Evolutionary conservation across 2,329 filamentous ascomycete genomes (phyloP).

Genomic region (Fusarium aywerte): DNA sequence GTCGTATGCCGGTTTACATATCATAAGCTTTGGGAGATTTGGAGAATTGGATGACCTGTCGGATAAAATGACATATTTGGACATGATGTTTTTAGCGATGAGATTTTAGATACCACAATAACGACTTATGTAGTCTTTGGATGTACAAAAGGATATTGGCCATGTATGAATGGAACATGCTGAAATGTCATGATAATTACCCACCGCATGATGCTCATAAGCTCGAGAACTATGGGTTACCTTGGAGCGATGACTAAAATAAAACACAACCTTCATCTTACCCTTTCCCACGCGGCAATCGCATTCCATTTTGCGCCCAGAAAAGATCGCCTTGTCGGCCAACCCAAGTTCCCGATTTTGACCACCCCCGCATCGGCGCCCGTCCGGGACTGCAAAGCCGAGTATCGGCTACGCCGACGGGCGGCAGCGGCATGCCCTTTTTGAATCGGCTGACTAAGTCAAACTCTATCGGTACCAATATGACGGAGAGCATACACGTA

Average conservation of each 20-base stretch:
- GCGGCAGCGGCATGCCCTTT: constrained; percentile 24
- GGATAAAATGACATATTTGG: background rate
- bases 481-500: constrained; percentile 13
- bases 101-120: constrained; percentile 25
- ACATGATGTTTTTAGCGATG: constrained; percentile 4
- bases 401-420: constrained; percentile 5
- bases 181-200: background rate
- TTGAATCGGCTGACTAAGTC: constrained; percentile 3
- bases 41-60: background rate
- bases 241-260: background rate
- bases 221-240: too few species aligned
- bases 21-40: constrained; percentile 39
- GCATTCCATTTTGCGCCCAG: constrained; percentile 21
- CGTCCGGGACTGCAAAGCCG: constrained; percentile 9
- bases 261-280: too few species aligned
- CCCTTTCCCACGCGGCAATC: background rate
- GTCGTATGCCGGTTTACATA: constrained; percentile 67
- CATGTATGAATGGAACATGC: background rate
- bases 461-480: background rate
- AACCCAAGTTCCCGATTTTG: constrained; percentile 7
- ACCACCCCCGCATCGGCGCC: constrained; percentile 18
- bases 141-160: background rate
- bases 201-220: too few species aligned
- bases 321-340: background rate
- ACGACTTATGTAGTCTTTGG: constrained; percentile 10